Conservation (phyloP, 352 stramenopile genomes). For the Peronospora belbahrii region DNA sequence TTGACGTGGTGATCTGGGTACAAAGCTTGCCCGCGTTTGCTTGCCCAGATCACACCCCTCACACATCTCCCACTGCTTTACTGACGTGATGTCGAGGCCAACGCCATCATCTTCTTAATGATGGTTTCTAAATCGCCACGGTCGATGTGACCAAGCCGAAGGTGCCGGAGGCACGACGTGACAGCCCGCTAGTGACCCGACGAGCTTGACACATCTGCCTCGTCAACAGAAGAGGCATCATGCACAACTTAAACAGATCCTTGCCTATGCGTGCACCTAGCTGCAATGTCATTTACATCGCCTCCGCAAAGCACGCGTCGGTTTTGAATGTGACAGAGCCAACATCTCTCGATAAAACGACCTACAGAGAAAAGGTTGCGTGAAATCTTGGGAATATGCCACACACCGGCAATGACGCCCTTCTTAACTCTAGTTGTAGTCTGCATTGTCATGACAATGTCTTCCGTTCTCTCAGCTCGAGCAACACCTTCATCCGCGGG, state of each 20-base stretch:
- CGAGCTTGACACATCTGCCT: neutral
- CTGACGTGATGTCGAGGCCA: neutral
- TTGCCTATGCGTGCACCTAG: neutral
- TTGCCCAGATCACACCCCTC: neutral
- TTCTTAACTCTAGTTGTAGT: neutral
- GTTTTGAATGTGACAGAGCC: neutral
- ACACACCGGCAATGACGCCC: neutral
- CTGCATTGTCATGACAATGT: conserved; percentile 19
- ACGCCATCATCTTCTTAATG: neutral
- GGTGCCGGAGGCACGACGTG: neutral
- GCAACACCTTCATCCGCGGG: no score
- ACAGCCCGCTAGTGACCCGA: neutral
- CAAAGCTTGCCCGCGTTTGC: neutral
- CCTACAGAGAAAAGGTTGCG: neutral
- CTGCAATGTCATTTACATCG: neutral
- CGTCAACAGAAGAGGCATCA: neutral
- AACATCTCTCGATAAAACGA: neutral
- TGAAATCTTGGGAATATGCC: no score
- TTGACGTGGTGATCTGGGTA: neutral
- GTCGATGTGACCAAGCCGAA: conserved; percentile 1
- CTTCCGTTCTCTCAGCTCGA: conserved; percentile 3
- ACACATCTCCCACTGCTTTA: neutral
- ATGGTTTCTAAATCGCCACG: neutral
- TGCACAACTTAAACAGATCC: neutral
- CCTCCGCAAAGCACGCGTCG: neutral